Base-by-base conservation (phyloP, 139 green algal species). In the Coelastrella sp. region DNA sequence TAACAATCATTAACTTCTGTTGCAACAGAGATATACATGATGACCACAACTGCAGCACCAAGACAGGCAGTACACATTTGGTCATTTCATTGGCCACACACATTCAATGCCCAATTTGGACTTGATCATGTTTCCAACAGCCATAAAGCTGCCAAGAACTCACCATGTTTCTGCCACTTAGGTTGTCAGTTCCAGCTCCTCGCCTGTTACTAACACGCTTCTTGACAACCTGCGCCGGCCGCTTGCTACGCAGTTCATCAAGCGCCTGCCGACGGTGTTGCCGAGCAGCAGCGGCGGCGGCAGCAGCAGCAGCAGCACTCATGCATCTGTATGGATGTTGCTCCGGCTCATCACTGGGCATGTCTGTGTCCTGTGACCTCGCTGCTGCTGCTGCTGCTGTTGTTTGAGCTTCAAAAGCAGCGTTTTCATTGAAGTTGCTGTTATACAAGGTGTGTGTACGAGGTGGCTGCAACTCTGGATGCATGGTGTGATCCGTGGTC, bases 241-340 rank as follows among this genome's bases (percentile, higher is more conserved):
- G 37, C 40, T 63, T 79, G 2, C 38, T 30, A 8, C 69, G 69
- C 11, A 62, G 41, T 25, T 62, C 19, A 4, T 25, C 41, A n/a
- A 79, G 41, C 41, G 62, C 41, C 41, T 79, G 69, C 69, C 62
- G 60, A 25, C 69, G 40, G 25, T 63, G 40, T 41, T 30, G 41
- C 41, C 69, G 8, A 25, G 69, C 69, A 38, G 69, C 69, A 60
- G 23, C n/a, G 3, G 69, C 69, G 37, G 69, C 69, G 2, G 43
- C 38, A 21, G 32, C 69, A 30, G 69, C 69, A 63, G 41, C 69
- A 79, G 40, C n/a, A 43, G 62, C 7, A 11, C 40, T 27, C 62
- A 64, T 64, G 17, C n/a, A 37, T 7, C 45, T 43, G 43, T 81
- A 40, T 6, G 32, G 50, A 9, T 48, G 73, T 32, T 68, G 73